Percentiles rank a stretch among this genome's conserved stretches.
These are phyloP conservation scores for Fusarium sp. DNA, from an alignment of 2,329 filamentous ascomycete species.

Conservation along the genomic window DNA sequence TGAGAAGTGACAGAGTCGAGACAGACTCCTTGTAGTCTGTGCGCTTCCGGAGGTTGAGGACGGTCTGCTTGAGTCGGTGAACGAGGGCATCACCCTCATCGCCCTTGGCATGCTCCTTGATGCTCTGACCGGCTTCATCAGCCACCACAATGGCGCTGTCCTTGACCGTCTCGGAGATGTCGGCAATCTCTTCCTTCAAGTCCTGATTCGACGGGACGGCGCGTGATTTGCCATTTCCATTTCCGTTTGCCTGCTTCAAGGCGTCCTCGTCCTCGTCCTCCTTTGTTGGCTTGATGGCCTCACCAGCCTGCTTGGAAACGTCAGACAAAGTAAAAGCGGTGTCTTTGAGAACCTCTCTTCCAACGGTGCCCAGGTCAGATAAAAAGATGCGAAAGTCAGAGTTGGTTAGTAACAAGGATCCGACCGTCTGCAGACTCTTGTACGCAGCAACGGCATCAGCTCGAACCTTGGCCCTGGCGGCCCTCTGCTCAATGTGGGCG, in stretches of 20 bases:
- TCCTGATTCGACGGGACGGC: slow-evolving; percentile 69
- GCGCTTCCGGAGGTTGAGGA: slow-evolving; percentile 79
- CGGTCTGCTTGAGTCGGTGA: slow-evolving; percentile 79
- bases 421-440: slow-evolving; percentile 84
- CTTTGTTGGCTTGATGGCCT: slow-evolving; percentile 76
- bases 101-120: slow-evolving; percentile 78
- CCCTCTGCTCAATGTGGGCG: slow-evolving; percentile 44
- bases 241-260: slow-evolving; percentile 55
- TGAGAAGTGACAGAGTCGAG: slow-evolving; percentile 78
- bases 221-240: slow-evolving; percentile 42
- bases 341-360: slow-evolving; percentile 87
- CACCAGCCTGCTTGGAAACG: slow-evolving; percentile 79
- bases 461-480: slow-evolving; percentile 47
- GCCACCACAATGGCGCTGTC: slow-evolving; percentile 67
- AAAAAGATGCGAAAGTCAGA: slow-evolving; percentile 90
- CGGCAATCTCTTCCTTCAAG: slow-evolving; percentile 67
- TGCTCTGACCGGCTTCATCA: slow-evolving; percentile 74
- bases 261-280: slow-evolving; percentile 67
- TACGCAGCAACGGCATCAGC: slow-evolving; percentile 65
- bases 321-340: slow-evolving; percentile 83
- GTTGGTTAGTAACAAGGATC: slow-evolving; percentile 87
- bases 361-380: slow-evolving; percentile 81
- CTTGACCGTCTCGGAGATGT: slow-evolving; percentile 65
- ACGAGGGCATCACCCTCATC: slow-evolving; percentile 80
- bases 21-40: slow-evolving; percentile 90